Evolutionary conservation across 192 early-diverging fungal genomes (phyloP).

Genomic region (Coemansia sp.): DNA sequence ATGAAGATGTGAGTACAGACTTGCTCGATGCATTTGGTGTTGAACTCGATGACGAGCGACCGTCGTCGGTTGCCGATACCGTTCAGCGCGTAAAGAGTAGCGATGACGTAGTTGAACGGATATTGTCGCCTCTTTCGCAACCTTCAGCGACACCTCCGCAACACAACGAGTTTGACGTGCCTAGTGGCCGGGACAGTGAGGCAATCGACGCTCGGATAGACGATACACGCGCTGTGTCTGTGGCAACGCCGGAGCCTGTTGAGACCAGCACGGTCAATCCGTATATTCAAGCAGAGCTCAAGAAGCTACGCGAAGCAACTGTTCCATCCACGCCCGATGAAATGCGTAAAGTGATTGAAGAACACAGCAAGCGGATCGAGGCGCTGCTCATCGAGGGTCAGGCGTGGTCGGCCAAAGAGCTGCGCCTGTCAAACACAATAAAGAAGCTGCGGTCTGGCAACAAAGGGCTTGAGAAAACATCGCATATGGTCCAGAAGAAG

Average conservation of each 20-base stretch:
- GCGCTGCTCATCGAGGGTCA: conserved; percentile 61
- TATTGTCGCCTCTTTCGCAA: conserved; percentile 1
- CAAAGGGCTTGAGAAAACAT: conserved; percentile 59
- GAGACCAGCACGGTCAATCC: conserved; percentile 19
- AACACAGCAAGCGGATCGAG: conserved; percentile 42
- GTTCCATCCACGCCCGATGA: conserved; percentile 31
- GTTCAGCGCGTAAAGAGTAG: not conserved
- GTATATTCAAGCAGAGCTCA: conserved; percentile 40
- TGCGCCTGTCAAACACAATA: conserved; percentile 66
- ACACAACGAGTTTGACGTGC: not conserved
- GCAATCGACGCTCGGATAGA: not conserved
- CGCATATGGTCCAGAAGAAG: conserved; percentile 55
- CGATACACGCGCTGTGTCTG: not conserved
- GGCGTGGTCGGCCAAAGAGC: conserved; percentile 73
- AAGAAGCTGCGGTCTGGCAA: conserved; percentile 73
- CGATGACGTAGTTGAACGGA: not conserved
- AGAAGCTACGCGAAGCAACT: conserved; percentile 27
- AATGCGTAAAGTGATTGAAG: conserved; percentile 38
- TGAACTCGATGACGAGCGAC: conserved; percentile 41
- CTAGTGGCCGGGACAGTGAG: not conserved
- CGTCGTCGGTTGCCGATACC: not conserved
- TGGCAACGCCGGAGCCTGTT: not conserved
- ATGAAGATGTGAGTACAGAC: conserved; percentile 26
- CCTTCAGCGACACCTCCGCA: not conserved
- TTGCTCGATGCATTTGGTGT: conserved; percentile 56